Evolutionary conservation across 179 eudicot genomes (phyloP), one percentile per base, ranked within the genome.

Genomic region (Heliamphora pulchella): DNA sequence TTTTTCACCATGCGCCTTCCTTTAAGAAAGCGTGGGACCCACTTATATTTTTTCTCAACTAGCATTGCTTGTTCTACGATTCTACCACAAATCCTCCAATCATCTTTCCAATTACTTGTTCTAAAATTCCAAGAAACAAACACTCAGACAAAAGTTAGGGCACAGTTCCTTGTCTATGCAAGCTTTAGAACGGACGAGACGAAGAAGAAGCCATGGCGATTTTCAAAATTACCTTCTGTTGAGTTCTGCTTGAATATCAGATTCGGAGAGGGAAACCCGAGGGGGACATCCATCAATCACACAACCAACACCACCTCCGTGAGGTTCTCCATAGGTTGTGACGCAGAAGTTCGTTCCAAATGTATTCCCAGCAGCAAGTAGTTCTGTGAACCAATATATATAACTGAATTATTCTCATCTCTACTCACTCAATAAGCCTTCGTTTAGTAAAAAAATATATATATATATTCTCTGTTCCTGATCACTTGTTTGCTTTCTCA

Each of bases 271-370:
- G 14, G 93, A 91, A 86, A 94, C 82, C 70, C 97, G 83, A 46
- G 98, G 94, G 71, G 98, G 98, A 78, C 96, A 91, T 17, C 98
- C 98, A 91, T 94, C 98, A 85, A 93, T 89, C 18, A 93, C 83
- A 75, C 96, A 91, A 66, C 98, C 97, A 87, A 93, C 98, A 64
- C 96, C 97, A 10, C 97, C 98, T 76, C 98, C 98, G 87, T 94
- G 98, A 82, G 98, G 93, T 83, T 94, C 98, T 59, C 98, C 98
- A 86, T 82, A 93, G 9, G 98, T 94, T 64, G 97, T 93, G 68
- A 94, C 98, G 13, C 98, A 94, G 82, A 93, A 94, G 84, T 87
- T 85, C 68, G 82, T 90, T 68, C 98, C 98, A 83, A 64, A 89
- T 18, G 97, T 86, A 80, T 90, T 94, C 82, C 97, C 98, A 64